A percentile compares a stretch with the other conserved stretches of the same genome.
Evolutionary conservation across 148 eudicot genomes (phyloP).

Genomic region (Spergularia marina): DNA sequence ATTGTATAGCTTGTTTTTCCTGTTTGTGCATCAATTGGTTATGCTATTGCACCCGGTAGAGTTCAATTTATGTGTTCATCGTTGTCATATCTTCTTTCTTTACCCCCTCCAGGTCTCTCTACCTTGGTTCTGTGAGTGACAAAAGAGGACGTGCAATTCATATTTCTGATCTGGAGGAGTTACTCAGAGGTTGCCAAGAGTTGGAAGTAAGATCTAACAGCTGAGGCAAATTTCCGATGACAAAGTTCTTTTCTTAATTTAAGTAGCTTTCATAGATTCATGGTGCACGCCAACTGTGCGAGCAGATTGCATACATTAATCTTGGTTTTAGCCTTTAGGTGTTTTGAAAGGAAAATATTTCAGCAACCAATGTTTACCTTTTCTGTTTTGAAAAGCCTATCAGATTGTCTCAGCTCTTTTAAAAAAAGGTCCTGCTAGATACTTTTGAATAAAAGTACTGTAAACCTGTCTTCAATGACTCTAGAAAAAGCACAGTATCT

Average conservation of each 20-base stretch:
- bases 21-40: background rate
- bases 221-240: slow-evolving; percentile 12
- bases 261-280: background rate
- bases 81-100: slow-evolving; percentile 28
- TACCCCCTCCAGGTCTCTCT: slow-evolving; percentile 72
- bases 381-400: background rate
- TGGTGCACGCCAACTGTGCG: background rate
- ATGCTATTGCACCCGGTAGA: background rate
- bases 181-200: slow-evolving; percentile 88
- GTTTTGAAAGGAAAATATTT: background rate
- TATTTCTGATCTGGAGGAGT: slow-evolving; percentile 87
- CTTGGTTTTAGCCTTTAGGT: background rate
- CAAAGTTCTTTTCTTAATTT: background rate
- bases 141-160: slow-evolving; percentile 85
- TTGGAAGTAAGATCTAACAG: slow-evolving; percentile 77
- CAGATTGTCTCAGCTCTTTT: background rate
- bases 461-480: no score
- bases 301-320: background rate
- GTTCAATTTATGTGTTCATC: slow-evolving; percentile 17
- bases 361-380: background rate
- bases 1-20: background rate
- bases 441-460: no score
- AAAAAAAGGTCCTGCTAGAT: background rate
- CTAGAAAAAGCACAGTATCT: no score
- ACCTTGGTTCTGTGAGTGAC: slow-evolving; percentile 87